These are phyloP conservation scores for Boletus rufocinnamomeus DNA, from an alignment of 768 basidiomycete species.

Conservation along the genomic window DNA sequence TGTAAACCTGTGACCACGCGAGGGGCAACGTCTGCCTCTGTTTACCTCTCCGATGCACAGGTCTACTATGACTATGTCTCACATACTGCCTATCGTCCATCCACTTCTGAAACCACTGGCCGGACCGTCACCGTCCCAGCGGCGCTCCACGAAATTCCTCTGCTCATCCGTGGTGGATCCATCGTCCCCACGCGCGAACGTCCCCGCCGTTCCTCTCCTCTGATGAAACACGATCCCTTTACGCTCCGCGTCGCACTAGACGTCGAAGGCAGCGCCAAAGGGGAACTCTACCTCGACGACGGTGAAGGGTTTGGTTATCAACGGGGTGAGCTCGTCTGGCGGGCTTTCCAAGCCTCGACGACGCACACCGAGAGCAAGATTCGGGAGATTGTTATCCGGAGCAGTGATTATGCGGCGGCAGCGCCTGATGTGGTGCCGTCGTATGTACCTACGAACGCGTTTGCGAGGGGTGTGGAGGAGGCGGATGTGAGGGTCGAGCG, in stretches of 20 bases:
- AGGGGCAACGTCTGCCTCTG: slow-evolving; percentile 63
- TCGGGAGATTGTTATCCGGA: slow-evolving; percentile 48
- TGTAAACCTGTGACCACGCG: slow-evolving; percentile 87
- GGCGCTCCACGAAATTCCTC: slow-evolving; percentile 76
- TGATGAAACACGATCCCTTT: slow-evolving; percentile 93
- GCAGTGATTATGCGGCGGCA: slow-evolving; percentile 60
- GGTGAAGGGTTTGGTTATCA: slow-evolving; percentile 80
- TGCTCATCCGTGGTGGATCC: slow-evolving; percentile 88
- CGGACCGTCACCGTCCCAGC: slow-evolving; percentile 76
- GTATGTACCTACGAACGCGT: slow-evolving; percentile 64
- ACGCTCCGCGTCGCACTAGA: slow-evolving; percentile 86
- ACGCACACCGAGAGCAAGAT: slow-evolving; percentile 24
- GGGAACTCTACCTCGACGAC: slow-evolving; percentile 95
- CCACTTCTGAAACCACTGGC: slow-evolving; percentile 46
- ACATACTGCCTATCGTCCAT: slow-evolving; percentile 63
- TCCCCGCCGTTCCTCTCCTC: slow-evolving; percentile 77
- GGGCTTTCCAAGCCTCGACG: slow-evolving; percentile 64
- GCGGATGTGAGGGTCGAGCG: slow-evolving; percentile 74
- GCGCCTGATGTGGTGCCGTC: slow-evolving; percentile 47
- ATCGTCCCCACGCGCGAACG: slow-evolving; percentile 88
- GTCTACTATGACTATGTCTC: slow-evolving; percentile 96
- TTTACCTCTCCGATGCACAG: slow-evolving; percentile 89
- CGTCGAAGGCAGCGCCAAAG: slow-evolving; percentile 57
- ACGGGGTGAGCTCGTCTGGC: slow-evolving; percentile 82
- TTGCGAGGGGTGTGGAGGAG: slow-evolving; percentile 57